phyloP scores from a whole-genome alignment of 2,329 filamentous ascomycete genomes.

The Dactylellina haptotyla region DNA sequence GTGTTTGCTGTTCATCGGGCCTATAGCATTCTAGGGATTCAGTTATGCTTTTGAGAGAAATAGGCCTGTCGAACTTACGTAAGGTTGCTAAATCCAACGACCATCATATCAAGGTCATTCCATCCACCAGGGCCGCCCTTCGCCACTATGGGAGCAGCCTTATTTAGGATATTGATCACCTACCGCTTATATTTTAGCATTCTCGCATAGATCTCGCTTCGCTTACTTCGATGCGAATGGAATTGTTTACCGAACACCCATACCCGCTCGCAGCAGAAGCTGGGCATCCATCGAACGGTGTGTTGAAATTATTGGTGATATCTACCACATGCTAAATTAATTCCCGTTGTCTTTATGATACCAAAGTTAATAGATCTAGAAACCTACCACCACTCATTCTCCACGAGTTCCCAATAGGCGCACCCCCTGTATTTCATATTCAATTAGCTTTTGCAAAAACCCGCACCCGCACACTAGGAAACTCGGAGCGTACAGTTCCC shows the following conservation, averaged over 20 bases:
- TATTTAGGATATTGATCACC: conserved; percentile 56
- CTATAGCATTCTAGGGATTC: not conserved
- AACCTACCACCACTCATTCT: not conserved
- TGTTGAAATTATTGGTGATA: not conserved
- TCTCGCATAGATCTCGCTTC: not conserved
- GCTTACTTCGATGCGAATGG: not conserved
- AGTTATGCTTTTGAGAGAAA: not conserved
- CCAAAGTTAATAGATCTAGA: not conserved
- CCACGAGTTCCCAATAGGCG: conserved; percentile 1
- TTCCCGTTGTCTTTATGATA: no score
- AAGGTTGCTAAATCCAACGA: conserved; percentile 60
- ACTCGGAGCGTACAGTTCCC: not conserved
- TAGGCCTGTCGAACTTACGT: conserved; percentile 22
- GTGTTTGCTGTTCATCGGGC: not conserved
- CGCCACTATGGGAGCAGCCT: not conserved
- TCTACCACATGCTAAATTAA: no score
- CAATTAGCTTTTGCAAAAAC: not conserved
- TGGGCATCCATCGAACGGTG: not conserved
- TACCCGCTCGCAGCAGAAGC: not conserved
- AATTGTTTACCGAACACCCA: not conserved
- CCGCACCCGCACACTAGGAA: not conserved
- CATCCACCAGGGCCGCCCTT: not conserved
- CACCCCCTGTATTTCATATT: not conserved
- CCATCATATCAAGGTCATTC: conserved; percentile 61
- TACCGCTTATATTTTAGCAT: not conserved